phyloP scores from a whole-genome alignment of 2,329 filamentous ascomycete genomes.

The Arthroderma sp. region DNA sequence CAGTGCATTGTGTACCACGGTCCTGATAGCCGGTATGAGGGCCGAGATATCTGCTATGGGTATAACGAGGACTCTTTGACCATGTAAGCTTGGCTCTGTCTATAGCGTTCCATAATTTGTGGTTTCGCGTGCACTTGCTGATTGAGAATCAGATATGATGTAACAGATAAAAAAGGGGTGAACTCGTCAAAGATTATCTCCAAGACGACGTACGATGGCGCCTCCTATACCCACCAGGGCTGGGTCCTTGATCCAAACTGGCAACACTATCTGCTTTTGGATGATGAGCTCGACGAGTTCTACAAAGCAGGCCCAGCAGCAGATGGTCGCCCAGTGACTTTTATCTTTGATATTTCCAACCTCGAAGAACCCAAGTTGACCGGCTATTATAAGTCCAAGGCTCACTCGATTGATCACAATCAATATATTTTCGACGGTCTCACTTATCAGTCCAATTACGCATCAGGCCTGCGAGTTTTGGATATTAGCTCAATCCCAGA shows the following conservation, averaged over 20 bases:
- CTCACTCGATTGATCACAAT: constrained; percentile 37
- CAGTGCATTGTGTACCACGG: constrained; percentile 46
- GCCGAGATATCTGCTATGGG: constrained; percentile 43
- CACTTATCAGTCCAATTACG: constrained; percentile 40
- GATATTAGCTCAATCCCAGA: constrained; percentile 15
- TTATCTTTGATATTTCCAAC: constrained; percentile 38
- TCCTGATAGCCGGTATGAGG: constrained; percentile 36
- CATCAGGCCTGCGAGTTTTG: constrained; percentile 31
- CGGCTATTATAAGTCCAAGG: constrained; percentile 31
- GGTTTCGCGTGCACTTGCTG: no score
- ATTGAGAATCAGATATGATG: no score
- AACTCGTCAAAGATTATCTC: constrained; percentile 33
- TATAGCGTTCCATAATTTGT: background rate
- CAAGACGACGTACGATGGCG: constrained; percentile 42
- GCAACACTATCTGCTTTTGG: constrained; percentile 37
- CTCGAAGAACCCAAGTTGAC: constrained; percentile 33
- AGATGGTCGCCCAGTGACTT: constrained; percentile 37
- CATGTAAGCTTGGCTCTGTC: constrained; percentile 2
- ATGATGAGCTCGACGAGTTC: constrained; percentile 42
- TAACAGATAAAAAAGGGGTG: no score
- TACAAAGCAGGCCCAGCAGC: constrained; percentile 23
- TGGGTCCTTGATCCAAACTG: constrained; percentile 37
- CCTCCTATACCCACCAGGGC: constrained; percentile 47
- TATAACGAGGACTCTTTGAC: constrained; percentile 35
- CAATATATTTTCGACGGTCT: constrained; percentile 36